Base-by-base conservation (phyloP, 768 basidiomycete species). In the Calocera cornea region DNA sequence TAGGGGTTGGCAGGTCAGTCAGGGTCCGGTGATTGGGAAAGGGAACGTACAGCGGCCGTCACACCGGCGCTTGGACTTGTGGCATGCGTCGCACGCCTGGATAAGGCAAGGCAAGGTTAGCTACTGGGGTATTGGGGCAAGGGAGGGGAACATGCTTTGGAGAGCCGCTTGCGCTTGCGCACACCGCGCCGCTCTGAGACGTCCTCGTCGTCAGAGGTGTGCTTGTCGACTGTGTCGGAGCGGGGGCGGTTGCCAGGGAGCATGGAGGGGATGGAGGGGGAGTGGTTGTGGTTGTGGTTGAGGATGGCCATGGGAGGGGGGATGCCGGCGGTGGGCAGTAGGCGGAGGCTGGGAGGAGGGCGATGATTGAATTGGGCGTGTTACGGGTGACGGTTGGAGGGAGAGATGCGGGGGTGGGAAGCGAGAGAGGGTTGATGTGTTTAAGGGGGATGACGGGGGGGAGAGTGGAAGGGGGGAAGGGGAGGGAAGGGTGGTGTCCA, bases 31-130 rank as follows among this genome's bases (percentile, higher is more conserved):
- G 24, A 64, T 69, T 66, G 41, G 12, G 54, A 41, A 24, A 34
- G 31, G 27, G 66, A 27, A 19, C 29, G 27, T 64, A 40, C 60
- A 71, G 77, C 64, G 70, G 89, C 89, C 89, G 76, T 90, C 89
- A 77, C 89, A 91, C 63, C 89, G 84, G 29, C 90, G 84, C 74
- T 92, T 92, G 77, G 85, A 87, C 76, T 88, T 89, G 74, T 92
- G 90, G 75, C 90, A 92, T 65, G 87, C 86, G 76, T 90, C 87
- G 76, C 90, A 91, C 64, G 90, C 82, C 82, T 83, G 67, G 1
- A 38, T 11, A 24, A 44, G 12, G 34, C 54, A 38, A 29, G 31
- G 29, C 54, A 38, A 29, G 31, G 29, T 33, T 33, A 68, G 29
- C 44, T 68, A 67, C 40, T 2, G 12, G 34, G 19, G 10, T 11